phyloP scores from a whole-genome alignment of 768 basidiomycete species.

The Rhizopogon roseolus region DNA sequence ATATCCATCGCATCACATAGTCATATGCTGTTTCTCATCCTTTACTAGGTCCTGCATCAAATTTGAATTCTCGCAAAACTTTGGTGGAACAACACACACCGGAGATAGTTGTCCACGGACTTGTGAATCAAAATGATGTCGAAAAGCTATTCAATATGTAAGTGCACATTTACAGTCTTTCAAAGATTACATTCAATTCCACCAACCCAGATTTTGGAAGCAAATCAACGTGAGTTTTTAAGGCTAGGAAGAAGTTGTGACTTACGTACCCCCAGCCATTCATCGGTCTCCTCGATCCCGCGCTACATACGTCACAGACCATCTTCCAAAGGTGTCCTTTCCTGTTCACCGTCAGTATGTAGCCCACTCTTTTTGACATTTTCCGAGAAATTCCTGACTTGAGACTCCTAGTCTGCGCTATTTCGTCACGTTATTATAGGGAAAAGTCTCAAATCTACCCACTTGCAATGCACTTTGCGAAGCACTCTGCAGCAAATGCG shows the following conservation, averaged over 20 bases:
- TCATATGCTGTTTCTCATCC: not conserved
- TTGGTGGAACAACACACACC: constrained; percentile 78
- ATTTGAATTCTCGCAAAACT: constrained; percentile 63
- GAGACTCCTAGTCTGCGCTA: constrained; percentile 62
- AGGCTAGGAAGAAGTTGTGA: not conserved
- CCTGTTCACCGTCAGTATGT: constrained; percentile 81
- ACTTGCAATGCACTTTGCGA: constrained; percentile 87
- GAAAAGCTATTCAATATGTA: constrained; percentile 83
- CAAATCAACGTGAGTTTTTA: constrained; percentile 54
- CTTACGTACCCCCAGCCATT: constrained; percentile 37
- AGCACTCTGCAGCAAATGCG: constrained; percentile 75
- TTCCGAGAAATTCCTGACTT: not conserved
- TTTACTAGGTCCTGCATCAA: constrained; percentile 58
- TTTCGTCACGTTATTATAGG: constrained; percentile 74
- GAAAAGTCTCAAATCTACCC: constrained; percentile 83
- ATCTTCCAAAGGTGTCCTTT: constrained; percentile 86
- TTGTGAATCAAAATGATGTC: constrained; percentile 75
- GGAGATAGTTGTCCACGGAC: constrained; percentile 75
- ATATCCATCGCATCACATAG: constrained; percentile 8
- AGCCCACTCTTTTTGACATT: not conserved
- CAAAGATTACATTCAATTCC: not conserved
- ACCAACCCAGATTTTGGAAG: constrained; percentile 55
- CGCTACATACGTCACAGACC: constrained; percentile 72
- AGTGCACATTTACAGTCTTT: constrained; percentile 20
- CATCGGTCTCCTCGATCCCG: constrained; percentile 75